These are phyloP conservation scores for Vanrija pseudolonga DNA, from an alignment of 1,284 basidiomycete genomes.

Conservation along the genomic window DNA sequence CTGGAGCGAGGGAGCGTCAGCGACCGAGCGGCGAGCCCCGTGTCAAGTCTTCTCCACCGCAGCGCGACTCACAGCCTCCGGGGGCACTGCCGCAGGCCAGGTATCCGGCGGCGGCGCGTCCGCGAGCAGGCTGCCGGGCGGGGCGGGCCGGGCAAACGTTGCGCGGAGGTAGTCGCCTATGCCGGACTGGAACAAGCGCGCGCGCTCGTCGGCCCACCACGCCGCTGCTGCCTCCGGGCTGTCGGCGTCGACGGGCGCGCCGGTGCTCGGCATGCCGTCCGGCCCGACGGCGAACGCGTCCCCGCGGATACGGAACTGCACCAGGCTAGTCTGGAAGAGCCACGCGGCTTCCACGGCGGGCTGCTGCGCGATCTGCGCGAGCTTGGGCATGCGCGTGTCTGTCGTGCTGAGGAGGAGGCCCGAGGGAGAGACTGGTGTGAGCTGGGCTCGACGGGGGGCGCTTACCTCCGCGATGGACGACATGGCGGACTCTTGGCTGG, in stretches of 20 bases:
- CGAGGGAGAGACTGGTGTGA: constrained; percentile 30
- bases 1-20: constrained; percentile 7
- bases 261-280: too few relatives aligned
- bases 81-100: constrained; percentile 23
- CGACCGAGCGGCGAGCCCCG: neutral
- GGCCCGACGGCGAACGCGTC: constrained; percentile 18
- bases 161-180: constrained; percentile 44
- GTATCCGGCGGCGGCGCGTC: constrained; percentile 24
- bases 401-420: constrained; percentile 42
- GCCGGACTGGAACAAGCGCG: constrained; percentile 27
- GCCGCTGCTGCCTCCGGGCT: constrained; percentile 10
- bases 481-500: constrained; percentile 38
- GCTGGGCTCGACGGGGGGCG: neutral
- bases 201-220: constrained; percentile 42
- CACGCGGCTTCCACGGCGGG: constrained; percentile 38
- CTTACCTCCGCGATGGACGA: constrained; percentile 43
- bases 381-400: constrained; percentile 45
- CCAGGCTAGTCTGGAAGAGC: constrained; percentile 36
- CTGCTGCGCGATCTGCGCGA: constrained; percentile 31
- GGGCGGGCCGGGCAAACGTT: constrained; percentile 38
- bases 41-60: neutral
- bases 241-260: constrained; percentile 5
- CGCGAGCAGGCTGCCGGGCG: constrained; percentile 35
- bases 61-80: constrained; percentile 23
- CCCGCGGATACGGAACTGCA: constrained; percentile 45